phyloP scores from a whole-genome alignment of 164 flowering plant genomes.

The Amborella trichopoda region DNA sequence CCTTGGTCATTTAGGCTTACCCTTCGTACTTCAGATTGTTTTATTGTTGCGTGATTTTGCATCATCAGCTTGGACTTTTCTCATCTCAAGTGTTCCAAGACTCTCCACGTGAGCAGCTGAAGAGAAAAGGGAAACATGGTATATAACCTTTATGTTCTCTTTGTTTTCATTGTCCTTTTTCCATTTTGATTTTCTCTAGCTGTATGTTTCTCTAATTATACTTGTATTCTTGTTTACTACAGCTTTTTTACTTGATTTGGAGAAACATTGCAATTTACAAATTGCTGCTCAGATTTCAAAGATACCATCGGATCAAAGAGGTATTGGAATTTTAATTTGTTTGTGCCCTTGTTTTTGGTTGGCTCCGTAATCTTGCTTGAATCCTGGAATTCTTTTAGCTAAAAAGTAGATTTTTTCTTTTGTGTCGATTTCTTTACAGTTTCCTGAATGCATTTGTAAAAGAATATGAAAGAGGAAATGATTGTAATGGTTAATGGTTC shows the following conservation, averaged over 20 bases:
- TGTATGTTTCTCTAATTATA: slow-evolving; percentile 1
- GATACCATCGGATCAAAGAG: slow-evolving; percentile 40
- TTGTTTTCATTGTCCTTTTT: slow-evolving; percentile 4
- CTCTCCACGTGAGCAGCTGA: slow-evolving; percentile 56
- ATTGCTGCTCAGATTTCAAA: slow-evolving; percentile 80
- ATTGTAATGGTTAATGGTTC: no score
- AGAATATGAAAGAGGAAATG: no score
- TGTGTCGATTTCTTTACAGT: no score
- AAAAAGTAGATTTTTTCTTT: no score
- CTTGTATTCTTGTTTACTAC: slow-evolving; percentile 17
- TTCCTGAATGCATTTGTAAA: no score
- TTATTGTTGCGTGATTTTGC: neutral
- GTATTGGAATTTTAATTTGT: slow-evolving; percentile 25
- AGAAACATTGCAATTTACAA: slow-evolving; percentile 90
- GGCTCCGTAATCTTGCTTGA: no score
- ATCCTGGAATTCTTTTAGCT: no score
- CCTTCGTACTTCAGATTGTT: no score
- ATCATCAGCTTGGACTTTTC: slow-evolving; percentile 86
- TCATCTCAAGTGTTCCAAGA: slow-evolving; percentile 96
- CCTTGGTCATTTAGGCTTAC: no score
- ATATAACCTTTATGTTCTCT: slow-evolving; percentile 7
- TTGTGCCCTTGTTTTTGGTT: no score
- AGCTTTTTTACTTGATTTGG: slow-evolving; percentile 76
- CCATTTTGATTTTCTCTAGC: slow-evolving; percentile 1
- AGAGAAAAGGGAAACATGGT: slow-evolving; percentile 69